Evolutionary conservation across 1,284 basidiomycete species (phyloP).

Genomic region (Ceratobasidium sp.): DNA sequence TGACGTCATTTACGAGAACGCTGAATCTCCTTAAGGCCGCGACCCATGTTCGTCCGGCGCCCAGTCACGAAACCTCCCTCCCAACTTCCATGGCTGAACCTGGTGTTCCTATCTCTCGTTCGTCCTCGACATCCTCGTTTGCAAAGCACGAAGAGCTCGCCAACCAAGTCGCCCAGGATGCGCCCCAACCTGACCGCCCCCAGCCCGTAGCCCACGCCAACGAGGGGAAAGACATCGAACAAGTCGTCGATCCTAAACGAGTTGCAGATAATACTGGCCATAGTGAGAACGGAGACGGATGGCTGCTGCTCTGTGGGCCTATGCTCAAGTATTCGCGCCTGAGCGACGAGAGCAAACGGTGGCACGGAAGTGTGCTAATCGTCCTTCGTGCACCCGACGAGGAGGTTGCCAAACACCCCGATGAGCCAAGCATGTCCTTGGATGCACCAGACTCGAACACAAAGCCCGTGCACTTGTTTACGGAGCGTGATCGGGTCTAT

Average conservation of each 20-base stretch:
- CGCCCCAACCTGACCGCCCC: slow-evolving; percentile 30
- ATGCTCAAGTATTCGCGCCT: slow-evolving; percentile 34
- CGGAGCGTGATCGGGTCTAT: slow-evolving; percentile 34
- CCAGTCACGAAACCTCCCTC: not conserved
- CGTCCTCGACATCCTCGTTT: slow-evolving; percentile 10
- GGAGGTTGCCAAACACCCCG: slow-evolving; percentile 1
- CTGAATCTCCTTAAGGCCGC: not conserved
- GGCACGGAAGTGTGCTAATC: slow-evolving; percentile 29
- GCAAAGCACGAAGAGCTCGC: slow-evolving; percentile 19
- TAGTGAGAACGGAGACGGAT: not conserved
- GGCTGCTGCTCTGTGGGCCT: slow-evolving; percentile 26
- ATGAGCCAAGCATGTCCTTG: slow-evolving; percentile 23
- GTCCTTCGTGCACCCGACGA: slow-evolving; percentile 31
- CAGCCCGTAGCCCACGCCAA: slow-evolving; percentile 30
- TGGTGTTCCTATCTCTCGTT: not conserved
- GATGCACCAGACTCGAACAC: slow-evolving; percentile 25
- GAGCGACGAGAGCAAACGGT: slow-evolving; percentile 29
- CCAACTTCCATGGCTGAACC: slow-evolving; percentile 6
- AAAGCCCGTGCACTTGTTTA: slow-evolving; percentile 25
- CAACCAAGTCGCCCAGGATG: slow-evolving; percentile 22
- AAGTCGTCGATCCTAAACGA: slow-evolving; percentile 26
- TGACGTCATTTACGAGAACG: slow-evolving; percentile 23
- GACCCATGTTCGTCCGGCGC: not conserved
- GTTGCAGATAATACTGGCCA: slow-evolving; percentile 16
- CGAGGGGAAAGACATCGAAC: slow-evolving; percentile 27